These are phyloP conservation scores for Saksenaea oblongispora DNA, from an alignment of 371 early-diverging fungal genomes.

Conservation along the genomic window DNA sequence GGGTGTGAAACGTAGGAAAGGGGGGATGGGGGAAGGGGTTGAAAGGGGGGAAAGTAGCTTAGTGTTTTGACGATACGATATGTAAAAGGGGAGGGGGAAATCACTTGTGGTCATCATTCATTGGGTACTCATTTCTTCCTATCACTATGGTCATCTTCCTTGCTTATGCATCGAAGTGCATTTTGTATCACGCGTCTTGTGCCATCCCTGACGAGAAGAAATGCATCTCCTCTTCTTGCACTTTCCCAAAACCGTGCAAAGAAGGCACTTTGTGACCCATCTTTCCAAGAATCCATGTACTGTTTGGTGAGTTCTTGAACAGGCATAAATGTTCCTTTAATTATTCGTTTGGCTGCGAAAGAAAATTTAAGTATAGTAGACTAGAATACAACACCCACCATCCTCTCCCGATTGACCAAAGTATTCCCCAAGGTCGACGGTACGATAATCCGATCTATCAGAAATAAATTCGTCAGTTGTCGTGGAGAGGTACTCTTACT, in stretches of 20 bases:
- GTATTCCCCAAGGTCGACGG: slow-evolving; percentile 21
- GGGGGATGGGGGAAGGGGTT: too few relatives aligned
- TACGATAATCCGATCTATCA: slow-evolving; percentile 22
- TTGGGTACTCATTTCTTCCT: slow-evolving; percentile 1
- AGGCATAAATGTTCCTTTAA: slow-evolving; percentile 18
- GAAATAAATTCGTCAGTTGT: background rate
- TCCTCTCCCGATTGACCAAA: slow-evolving; percentile 24
- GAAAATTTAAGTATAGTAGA: background rate
- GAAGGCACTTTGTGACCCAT: background rate
- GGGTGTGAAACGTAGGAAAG: too few relatives aligned
- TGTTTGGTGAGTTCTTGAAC: slow-evolving; percentile 20
- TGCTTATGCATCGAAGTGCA: slow-evolving; percentile 6
- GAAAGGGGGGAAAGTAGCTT: too few relatives aligned
- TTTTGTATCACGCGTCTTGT: slow-evolving; percentile 21
- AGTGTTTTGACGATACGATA: too few relatives aligned
- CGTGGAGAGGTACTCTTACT: slow-evolving; percentile 8
- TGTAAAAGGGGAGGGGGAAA: too few relatives aligned
- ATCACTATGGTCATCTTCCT: slow-evolving; percentile 8
- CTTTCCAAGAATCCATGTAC: background rate
- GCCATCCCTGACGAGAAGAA: slow-evolving; percentile 25
- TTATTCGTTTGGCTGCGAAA: slow-evolving; percentile 17
- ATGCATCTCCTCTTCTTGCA: slow-evolving; percentile 27
- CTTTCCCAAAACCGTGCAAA: slow-evolving; percentile 5
- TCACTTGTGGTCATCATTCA: too few relatives aligned
- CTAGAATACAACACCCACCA: slow-evolving; percentile 13